These are phyloP conservation scores for Lasiosphaeria ovina DNA, from an alignment of 495 filamentous ascomycete species.

Conservation along the genomic window DNA sequence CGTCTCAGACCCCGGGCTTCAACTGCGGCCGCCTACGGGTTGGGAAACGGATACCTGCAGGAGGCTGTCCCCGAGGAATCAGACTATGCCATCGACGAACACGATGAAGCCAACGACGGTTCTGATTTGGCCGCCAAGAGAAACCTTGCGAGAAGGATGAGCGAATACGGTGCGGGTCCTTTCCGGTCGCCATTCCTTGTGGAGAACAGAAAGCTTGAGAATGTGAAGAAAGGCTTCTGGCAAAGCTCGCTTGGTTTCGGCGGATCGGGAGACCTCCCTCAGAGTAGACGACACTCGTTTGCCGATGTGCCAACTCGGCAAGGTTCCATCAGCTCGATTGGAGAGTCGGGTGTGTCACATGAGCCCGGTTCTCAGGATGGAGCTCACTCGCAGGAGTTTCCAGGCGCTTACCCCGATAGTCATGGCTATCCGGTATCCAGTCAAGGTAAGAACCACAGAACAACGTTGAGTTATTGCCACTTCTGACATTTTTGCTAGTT, in stretches of 20 bases:
- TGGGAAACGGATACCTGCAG: slow-evolving; percentile 59
- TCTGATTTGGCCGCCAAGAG: slow-evolving; percentile 54
- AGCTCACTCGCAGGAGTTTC: slow-evolving; percentile 38
- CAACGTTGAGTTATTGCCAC: not conserved
- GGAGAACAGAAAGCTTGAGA: slow-evolving; percentile 74
- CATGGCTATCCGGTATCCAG: slow-evolving; percentile 31
- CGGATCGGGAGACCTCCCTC: slow-evolving; percentile 64
- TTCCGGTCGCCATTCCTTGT: slow-evolving; percentile 56
- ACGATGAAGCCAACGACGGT: slow-evolving; percentile 61
- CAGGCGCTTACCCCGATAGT: slow-evolving; percentile 32
- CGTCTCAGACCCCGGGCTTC: slow-evolving; percentile 63
- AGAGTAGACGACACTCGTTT: slow-evolving; percentile 95
- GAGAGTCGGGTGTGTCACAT: slow-evolving; percentile 50
- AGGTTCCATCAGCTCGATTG: slow-evolving; percentile 62
- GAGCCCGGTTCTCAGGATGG: slow-evolving; percentile 42
- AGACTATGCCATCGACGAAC: slow-evolving; percentile 68
- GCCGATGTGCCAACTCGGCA: slow-evolving; percentile 73
- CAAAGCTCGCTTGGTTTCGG: slow-evolving; percentile 82
- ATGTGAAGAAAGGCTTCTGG: slow-evolving; percentile 81
- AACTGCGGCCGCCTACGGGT: slow-evolving; percentile 50
- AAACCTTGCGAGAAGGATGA: slow-evolving; percentile 52
- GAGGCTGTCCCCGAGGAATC: slow-evolving; percentile 67
- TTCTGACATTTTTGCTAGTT: slow-evolving; percentile 37
- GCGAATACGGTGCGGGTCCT: slow-evolving; percentile 59
- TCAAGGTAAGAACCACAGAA: slow-evolving; percentile 28